Evolutionary conservation across 2,329 filamentous ascomycete species (phyloP).

Genomic region (Emergomyces pasteurianus): DNA sequence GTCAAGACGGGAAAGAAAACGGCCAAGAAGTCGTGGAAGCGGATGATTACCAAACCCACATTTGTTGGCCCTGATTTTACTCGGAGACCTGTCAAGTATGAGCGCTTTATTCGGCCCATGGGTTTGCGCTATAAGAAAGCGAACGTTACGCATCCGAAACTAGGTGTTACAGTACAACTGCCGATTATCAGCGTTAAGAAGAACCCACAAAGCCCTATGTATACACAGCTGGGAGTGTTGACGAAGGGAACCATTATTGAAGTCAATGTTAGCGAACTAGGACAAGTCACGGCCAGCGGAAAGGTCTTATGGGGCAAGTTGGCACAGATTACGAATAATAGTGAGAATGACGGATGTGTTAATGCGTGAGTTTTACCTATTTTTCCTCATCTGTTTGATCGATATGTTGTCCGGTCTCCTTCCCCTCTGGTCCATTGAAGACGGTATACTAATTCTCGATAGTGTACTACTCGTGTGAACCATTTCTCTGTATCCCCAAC

Average conservation of each 20-base stretch:
- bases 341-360: slow-evolving; percentile 51
- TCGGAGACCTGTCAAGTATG: slow-evolving; percentile 66
- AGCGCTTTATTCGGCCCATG: slow-evolving; percentile 63
- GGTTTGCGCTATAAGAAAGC: slow-evolving; percentile 70
- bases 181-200: slow-evolving; percentile 69
- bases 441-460: not conserved
- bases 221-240: slow-evolving; percentile 83
- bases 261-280: slow-evolving; percentile 86
- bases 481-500: not conserved
- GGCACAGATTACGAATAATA: slow-evolving; percentile 51
- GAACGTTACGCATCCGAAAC: slow-evolving; percentile 62
- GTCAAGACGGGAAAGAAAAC: slow-evolving; percentile 94
- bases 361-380: slow-evolving; percentile 35
- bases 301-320: slow-evolving; percentile 90
- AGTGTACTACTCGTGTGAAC: slow-evolving; percentile 15
- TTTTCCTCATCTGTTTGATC: not conserved
- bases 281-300: slow-evolving; percentile 77
- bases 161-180: slow-evolving; percentile 78
- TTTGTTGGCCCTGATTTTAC: slow-evolving; percentile 92
- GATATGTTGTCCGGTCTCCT: slow-evolving; percentile 1
- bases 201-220: slow-evolving; percentile 79
- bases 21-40: slow-evolving; percentile 61
- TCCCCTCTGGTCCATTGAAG: not conserved
- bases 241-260: slow-evolving; percentile 78
- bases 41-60: slow-evolving; percentile 64